A percentile compares a stretch with the other conserved stretches of the same genome.
Evolutionary conservation across 139 green algal genomes (phyloP).

Genomic region (Eudorina sp.): DNA sequence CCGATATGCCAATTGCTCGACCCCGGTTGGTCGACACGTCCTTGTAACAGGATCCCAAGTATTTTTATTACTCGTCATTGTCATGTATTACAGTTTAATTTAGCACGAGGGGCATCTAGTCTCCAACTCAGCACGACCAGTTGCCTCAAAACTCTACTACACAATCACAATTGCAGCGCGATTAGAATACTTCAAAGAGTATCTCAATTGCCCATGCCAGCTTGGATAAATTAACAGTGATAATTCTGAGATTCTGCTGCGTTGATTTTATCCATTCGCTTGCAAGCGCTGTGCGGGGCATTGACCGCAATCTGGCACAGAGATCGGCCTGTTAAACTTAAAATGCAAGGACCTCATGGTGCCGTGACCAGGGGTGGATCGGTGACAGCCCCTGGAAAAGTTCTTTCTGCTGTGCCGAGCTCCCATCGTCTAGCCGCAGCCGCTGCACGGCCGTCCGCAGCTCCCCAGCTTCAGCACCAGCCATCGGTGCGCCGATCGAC

Average conservation of each 20-base stretch:
- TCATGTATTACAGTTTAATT: too few species aligned
- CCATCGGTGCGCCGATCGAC: background rate
- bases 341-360: background rate
- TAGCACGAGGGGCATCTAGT: too few species aligned
- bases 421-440: background rate
- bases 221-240: background rate
- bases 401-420: background rate
- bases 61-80: too few species aligned
- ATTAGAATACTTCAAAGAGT: background rate
- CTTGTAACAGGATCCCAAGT: too few species aligned
- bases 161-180: background rate
- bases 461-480: background rate
- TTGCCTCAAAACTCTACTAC: slow-evolving; percentile 28
- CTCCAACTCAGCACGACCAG: too few species aligned
- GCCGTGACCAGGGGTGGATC: background rate
- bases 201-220: background rate
- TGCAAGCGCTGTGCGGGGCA: background rate
- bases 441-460: background rate
- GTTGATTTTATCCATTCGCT: too few species aligned
- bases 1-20: too few species aligned
- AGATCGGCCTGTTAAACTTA: background rate
- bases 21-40: too few species aligned
- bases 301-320: background rate
- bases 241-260: too few species aligned
- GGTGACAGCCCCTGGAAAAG: background rate